Conservation (phyloP, 495 filamentous ascomycete species). For the Penicillium goetzii region DNA sequence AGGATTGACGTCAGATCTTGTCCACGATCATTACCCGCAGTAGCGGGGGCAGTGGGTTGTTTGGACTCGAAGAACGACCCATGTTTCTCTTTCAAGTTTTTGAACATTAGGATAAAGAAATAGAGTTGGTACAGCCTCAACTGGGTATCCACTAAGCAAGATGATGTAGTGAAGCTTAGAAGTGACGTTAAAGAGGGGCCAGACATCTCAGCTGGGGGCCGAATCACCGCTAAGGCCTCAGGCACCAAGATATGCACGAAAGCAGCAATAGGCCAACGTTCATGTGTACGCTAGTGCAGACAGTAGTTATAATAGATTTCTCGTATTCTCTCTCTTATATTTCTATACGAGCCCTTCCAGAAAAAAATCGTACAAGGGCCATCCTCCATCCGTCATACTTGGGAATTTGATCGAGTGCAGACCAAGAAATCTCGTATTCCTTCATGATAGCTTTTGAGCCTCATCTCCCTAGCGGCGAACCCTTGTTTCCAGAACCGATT, state of each 20-base stretch:
- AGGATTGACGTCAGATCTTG: slow-evolving; percentile 56
- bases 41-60: slow-evolving; percentile 24
- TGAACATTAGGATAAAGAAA: slow-evolving; percentile 36
- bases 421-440: background rate
- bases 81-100: slow-evolving; percentile 47
- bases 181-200: background rate
- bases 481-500: slow-evolving; percentile 7
- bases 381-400: background rate
- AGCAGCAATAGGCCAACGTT: background rate
- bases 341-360: background rate
- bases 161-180: background rate
- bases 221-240: background rate
- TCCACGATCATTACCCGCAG: slow-evolving; percentile 34
- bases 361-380: background rate
- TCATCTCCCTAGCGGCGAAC: background rate
- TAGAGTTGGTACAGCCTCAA: background rate
- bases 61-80: slow-evolving; percentile 39
- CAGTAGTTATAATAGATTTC: background rate
- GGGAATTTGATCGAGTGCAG: background rate
- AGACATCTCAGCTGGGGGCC: background rate
- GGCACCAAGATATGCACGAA: background rate
- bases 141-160: background rate
- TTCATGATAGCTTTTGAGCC: background rate
- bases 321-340: background rate
- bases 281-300: background rate